phyloP scores from a whole-genome alignment of 495 filamentous ascomycete species.

The Physcia stellaris region DNA sequence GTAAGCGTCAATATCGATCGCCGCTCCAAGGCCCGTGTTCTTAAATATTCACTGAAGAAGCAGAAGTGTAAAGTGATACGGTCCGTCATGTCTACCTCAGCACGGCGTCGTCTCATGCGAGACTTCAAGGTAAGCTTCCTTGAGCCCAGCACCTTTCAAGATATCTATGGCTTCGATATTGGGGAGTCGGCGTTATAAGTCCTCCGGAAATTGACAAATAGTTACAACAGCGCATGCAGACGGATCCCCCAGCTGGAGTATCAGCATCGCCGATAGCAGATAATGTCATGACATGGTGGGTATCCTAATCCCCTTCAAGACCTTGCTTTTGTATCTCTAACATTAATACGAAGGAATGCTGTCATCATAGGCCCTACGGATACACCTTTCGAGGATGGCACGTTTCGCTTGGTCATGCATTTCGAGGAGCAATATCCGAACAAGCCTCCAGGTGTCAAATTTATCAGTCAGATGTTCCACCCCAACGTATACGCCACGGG shows the following conservation, averaged over 20 bases:
- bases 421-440: constrained; percentile 98
- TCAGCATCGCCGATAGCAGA: constrained; percentile 94
- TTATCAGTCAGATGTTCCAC: constrained; percentile 98
- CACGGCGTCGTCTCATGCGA: constrained; percentile 88
- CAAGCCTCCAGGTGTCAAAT: constrained; percentile 94
- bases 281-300: constrained; percentile 98
- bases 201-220: not conserved
- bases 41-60: no score
- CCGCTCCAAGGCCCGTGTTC: no score
- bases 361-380: constrained; percentile 97
- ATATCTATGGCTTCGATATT: no score
- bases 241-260: constrained; percentile 91
- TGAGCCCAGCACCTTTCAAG: constrained; percentile 3
- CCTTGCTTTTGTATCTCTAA: no score
- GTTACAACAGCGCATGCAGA: constrained; percentile 81
- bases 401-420: constrained; percentile 95
- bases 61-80: no score
- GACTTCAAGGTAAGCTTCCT: constrained; percentile 77
- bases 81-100: constrained; percentile 70
- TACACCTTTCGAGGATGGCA: constrained; percentile 97
- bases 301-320: constrained; percentile 1
- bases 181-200: no score
- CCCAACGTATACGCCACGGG: constrained; percentile 96
- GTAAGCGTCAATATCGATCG: no score
- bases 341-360: constrained; percentile 90